phyloP scores from a whole-genome alignment of 2,329 filamentous ascomycete genomes.

The Curvularia spicifera region DNA sequence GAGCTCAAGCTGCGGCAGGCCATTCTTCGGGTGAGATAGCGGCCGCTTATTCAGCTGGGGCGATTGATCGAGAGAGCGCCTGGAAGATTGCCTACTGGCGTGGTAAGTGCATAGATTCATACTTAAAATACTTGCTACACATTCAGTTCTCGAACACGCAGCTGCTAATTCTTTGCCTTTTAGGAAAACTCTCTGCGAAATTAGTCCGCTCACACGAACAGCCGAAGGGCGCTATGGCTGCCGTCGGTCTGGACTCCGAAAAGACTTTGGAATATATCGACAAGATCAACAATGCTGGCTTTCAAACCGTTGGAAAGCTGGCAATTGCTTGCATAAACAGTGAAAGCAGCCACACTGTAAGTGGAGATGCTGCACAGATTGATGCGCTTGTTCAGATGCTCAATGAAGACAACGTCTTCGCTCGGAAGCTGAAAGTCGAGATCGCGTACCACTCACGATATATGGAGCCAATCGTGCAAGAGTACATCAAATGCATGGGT shows the following conservation, averaged over 20 bases:
- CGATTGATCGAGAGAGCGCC: slow-evolving; percentile 11
- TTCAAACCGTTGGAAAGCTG: background rate
- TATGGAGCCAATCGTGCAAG: background rate
- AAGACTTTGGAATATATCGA: background rate
- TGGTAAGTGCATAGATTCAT: slow-evolving; percentile 7
- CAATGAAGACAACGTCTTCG: background rate
- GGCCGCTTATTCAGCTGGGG: slow-evolving; percentile 33
- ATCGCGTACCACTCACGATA: slow-evolving; percentile 1
- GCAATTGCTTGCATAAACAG: slow-evolving; percentile 17
- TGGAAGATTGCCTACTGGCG: slow-evolving; percentile 19
- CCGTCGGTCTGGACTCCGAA: background rate
- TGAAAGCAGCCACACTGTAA: slow-evolving; percentile 46
- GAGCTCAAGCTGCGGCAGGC: slow-evolving; percentile 23
- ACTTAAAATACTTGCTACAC: background rate
- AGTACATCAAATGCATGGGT: background rate
- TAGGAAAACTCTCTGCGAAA: slow-evolving; percentile 1
- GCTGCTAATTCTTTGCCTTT: background rate
- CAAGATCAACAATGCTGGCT: background rate
- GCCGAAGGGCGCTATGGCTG: background rate
- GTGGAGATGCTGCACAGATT: slow-evolving; percentile 42
- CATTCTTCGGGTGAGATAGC: slow-evolving; percentile 44
- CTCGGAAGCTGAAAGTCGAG: background rate
- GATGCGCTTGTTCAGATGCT: background rate
- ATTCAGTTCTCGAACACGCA: background rate
- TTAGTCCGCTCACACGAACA: background rate